phyloP scores from a whole-genome alignment of 495 filamentous ascomycete species.

The Pyrenula aspistea region DNA sequence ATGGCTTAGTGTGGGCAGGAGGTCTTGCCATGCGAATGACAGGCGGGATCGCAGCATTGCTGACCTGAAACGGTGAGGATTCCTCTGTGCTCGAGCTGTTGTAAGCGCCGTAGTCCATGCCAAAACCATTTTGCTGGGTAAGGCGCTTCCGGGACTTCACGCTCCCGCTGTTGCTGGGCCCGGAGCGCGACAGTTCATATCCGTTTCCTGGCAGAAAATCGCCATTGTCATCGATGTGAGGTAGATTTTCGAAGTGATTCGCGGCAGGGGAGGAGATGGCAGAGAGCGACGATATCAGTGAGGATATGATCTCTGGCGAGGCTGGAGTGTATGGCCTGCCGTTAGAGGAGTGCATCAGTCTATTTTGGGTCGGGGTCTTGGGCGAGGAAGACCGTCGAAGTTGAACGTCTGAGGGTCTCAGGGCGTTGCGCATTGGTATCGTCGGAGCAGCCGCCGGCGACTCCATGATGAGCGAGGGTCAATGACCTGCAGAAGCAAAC shows the following conservation, averaged over 20 bases:
- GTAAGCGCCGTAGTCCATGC: constrained; percentile 58
- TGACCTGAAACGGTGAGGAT: constrained; percentile 36
- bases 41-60: constrained; percentile 69
- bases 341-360: constrained; percentile 14
- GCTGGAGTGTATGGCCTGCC: constrained; percentile 43
- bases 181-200: background rate
- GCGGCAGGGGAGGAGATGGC: constrained; percentile 68
- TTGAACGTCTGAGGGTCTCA: background rate
- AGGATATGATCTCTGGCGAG: constrained; percentile 88
- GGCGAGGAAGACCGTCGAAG: background rate
- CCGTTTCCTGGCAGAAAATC: constrained; percentile 1
- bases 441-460: background rate
- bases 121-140: constrained; percentile 41
- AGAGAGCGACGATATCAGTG: constrained; percentile 82
- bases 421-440: background rate
- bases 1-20: constrained; percentile 48
- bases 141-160: constrained; percentile 8
- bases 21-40: constrained; percentile 79
- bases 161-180: background rate
- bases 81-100: constrained; percentile 19
- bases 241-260: constrained; percentile 57
- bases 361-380: background rate
- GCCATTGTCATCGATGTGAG: constrained; percentile 21
- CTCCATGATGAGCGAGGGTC: background rate
- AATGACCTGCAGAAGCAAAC: background rate